phyloP scores from a whole-genome alignment of 73 alveolate species.

The Stentor coeruleus region DNA sequence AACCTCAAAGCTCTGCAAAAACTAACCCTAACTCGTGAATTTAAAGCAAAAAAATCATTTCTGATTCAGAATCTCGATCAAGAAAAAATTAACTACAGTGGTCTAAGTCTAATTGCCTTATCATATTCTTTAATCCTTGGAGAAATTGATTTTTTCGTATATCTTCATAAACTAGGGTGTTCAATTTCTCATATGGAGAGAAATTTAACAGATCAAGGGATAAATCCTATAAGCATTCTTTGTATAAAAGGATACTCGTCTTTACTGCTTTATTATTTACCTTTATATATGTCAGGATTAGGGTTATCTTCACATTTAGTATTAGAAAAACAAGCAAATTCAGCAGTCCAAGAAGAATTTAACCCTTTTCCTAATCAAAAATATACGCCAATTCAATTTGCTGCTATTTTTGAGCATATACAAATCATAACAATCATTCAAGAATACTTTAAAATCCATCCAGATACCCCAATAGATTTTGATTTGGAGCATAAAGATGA shows the following conservation, averaged over 20 bases:
- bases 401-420: background rate
- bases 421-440: background rate
- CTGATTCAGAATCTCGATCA: background rate
- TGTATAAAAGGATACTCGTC: background rate
- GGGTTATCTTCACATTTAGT: no score
- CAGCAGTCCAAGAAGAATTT: background rate
- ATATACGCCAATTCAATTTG: background rate
- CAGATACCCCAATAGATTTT: no score
- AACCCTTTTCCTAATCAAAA: background rate
- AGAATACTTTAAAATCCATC: background rate
- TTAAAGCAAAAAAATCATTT: background rate
- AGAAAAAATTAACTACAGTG: no score
- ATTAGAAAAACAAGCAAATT: no score
- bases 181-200: background rate
- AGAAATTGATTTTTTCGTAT: background rate
- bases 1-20: background rate
- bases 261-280: background rate
- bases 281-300: background rate
- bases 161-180: background rate
- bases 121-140: background rate
- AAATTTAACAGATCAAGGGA: background rate
- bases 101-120: background rate
- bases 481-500: background rate
- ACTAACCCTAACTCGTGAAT: background rate
- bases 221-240: no score